phyloP scores from a whole-genome alignment of 164 flowering plant genomes.

The Warburgia ugandensis region DNA sequence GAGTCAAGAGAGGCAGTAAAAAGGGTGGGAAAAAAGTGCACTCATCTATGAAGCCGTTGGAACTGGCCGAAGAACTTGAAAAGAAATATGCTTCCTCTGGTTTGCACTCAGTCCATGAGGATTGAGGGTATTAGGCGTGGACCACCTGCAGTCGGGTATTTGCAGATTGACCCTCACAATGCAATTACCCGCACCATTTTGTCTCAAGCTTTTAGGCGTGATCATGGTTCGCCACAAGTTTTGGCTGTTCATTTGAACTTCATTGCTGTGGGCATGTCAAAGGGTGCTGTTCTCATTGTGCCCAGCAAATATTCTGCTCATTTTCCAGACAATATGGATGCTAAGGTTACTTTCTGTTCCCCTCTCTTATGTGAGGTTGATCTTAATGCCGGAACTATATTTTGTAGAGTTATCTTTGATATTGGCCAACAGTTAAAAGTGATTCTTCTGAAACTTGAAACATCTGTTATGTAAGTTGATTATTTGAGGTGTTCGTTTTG shows the following conservation, averaged over 20 bases:
- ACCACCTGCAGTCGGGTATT: constrained; percentile 85
- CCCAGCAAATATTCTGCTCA: constrained; percentile 77
- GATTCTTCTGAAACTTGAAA: no score
- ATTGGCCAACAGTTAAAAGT: no score
- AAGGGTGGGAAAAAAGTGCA: constrained; percentile 31
- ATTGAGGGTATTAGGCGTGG: constrained; percentile 86
- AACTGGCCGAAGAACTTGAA: constrained; percentile 84
- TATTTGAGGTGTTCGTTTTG: no score
- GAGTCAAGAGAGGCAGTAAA: constrained; percentile 31
- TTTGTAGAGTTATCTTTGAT: neutral
- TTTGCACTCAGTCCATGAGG: constrained; percentile 95
- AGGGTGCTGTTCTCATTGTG: constrained; percentile 57
- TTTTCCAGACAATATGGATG: constrained; percentile 64
- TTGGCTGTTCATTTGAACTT: constrained; percentile 75
- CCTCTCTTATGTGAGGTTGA: neutral
- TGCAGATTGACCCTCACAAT: constrained; percentile 61
- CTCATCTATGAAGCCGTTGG: constrained; percentile 54
- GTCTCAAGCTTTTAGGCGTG: constrained; percentile 60
- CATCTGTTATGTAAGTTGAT: no score
- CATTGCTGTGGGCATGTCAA: constrained; percentile 87
- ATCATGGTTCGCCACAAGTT: constrained; percentile 81
- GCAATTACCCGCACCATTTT: constrained; percentile 52
- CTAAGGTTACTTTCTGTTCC: constrained; percentile 47
- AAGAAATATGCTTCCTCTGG: constrained; percentile 83
- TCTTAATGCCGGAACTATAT: neutral